Evolutionary conservation across 768 basidiomycete species (phyloP).

Genomic region (Chalciporus pseudorubinellus): DNA sequence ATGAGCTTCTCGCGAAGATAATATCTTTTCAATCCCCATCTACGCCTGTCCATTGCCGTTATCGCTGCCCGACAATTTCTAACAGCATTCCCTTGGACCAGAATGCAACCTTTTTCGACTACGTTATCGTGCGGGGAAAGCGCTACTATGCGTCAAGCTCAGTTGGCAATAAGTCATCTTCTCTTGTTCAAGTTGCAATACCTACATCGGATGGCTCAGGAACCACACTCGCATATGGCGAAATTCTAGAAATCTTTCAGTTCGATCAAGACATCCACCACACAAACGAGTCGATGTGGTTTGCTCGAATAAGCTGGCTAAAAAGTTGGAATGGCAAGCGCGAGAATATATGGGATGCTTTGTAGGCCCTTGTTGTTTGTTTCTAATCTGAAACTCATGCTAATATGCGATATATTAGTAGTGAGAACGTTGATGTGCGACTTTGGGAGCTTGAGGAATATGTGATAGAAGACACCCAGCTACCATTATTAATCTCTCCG

Average conservation of each 20-base stretch:
- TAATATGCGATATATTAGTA: not conserved
- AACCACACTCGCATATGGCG: not conserved
- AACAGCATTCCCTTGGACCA: not conserved
- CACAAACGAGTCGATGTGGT: not conserved
- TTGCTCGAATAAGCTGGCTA: not conserved
- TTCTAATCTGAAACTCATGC: not conserved
- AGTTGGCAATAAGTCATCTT: not conserved
- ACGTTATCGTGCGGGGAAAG: slow-evolving; percentile 1
- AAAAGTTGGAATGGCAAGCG: not conserved
- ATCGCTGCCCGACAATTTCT: not conserved
- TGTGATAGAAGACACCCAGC: not conserved
- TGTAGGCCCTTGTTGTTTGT: not conserved
- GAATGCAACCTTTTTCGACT: not conserved
- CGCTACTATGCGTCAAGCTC: not conserved
- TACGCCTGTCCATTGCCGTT: slow-evolving; percentile 1
- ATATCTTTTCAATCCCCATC: not conserved
- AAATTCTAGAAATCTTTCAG: not conserved
- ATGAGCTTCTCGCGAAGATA: not conserved
- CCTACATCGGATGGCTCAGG: not conserved
- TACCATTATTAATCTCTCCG: not conserved
- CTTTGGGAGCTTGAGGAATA: slow-evolving; percentile 4
- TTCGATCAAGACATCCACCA: not conserved
- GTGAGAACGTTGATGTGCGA: not conserved
- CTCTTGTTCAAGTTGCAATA: not conserved
- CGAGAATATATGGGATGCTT: not conserved